A percentile compares a stretch with the other conserved stretches of the same genome.
These are phyloP conservation scores for Eleusine coracana DNA, from an alignment of 176 grass and related monocot genomes.

Conservation along the genomic window DNA sequence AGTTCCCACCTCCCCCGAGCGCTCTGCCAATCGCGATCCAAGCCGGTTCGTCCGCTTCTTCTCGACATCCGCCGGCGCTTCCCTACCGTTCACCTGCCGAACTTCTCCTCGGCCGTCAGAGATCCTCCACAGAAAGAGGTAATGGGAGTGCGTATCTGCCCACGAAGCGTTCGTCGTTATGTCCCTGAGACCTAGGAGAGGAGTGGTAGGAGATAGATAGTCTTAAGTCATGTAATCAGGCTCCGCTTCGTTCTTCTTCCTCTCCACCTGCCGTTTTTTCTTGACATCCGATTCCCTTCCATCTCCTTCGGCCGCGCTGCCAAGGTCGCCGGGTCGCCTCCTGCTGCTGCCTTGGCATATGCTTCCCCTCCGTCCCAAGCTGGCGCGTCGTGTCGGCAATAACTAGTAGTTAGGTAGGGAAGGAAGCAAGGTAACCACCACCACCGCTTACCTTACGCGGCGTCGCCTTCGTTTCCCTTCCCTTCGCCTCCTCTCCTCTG, in stretches of 20 bases:
- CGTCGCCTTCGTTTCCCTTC: background rate
- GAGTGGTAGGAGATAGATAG: background rate
- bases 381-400: slow-evolving; percentile 10
- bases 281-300: slow-evolving; percentile 35
- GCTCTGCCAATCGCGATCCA: background rate
- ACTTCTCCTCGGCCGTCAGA: background rate
- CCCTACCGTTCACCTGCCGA: background rate
- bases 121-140: slow-evolving; percentile 13
- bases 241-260: background rate
- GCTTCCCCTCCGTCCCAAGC: slow-evolving; percentile 29
- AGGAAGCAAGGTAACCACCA: slow-evolving; percentile 1
- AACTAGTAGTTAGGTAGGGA: slow-evolving; percentile 21
- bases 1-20: too few relatives aligned
- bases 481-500: background rate
- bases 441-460: slow-evolving; percentile 16
- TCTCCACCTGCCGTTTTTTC: background rate
- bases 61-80: background rate
- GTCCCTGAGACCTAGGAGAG: slow-evolving; percentile 9
- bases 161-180: slow-evolving; percentile 19
- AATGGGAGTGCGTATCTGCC: background rate
- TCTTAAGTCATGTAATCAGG: background rate
- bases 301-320: background rate
- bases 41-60: background rate
- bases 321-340: background rate
- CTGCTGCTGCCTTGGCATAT: background rate